These are phyloP conservation scores for Aspergillus campestris DNA, from an alignment of 495 filamentous ascomycete genomes.

Conservation along the genomic window DNA sequence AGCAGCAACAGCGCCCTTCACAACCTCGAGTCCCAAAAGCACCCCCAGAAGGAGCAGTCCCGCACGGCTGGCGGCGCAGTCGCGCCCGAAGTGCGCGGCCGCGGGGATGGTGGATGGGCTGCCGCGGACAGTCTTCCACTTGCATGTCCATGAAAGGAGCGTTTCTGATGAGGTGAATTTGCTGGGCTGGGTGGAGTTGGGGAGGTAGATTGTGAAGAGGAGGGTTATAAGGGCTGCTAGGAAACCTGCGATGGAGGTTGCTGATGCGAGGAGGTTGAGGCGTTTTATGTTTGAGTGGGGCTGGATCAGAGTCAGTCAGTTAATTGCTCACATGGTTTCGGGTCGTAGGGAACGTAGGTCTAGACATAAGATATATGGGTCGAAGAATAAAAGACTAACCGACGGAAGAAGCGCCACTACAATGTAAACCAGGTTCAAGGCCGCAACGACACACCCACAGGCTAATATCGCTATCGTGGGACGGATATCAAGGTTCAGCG, in stretches of 20 bases:
- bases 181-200: constrained; percentile 28
- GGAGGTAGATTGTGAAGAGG: constrained; percentile 35
- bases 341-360: not conserved
- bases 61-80: constrained; percentile 33
- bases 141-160: constrained; percentile 46
- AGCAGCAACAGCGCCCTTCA: constrained; percentile 32
- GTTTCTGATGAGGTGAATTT: constrained; percentile 35
- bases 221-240: constrained; percentile 32
- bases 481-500: constrained; percentile 39
- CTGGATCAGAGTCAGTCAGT: constrained; percentile 7
- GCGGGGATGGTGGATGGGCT: constrained; percentile 4
- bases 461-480: constrained; percentile 36
- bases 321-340: not conserved
- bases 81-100: constrained; percentile 33
- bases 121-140: constrained; percentile 26
- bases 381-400: constrained; percentile 21
- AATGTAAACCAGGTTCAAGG: constrained; percentile 34
- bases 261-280: constrained; percentile 31
- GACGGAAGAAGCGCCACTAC: constrained; percentile 34
- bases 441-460: constrained; percentile 34
- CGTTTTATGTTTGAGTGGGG: constrained; percentile 28
- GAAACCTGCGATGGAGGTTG: constrained; percentile 28
- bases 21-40: constrained; percentile 34
- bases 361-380: not conserved
- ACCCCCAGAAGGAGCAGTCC: constrained; percentile 34